phyloP scores from a whole-genome alignment of 345 rosid genomes.

The Lumnitzera littorea region DNA sequence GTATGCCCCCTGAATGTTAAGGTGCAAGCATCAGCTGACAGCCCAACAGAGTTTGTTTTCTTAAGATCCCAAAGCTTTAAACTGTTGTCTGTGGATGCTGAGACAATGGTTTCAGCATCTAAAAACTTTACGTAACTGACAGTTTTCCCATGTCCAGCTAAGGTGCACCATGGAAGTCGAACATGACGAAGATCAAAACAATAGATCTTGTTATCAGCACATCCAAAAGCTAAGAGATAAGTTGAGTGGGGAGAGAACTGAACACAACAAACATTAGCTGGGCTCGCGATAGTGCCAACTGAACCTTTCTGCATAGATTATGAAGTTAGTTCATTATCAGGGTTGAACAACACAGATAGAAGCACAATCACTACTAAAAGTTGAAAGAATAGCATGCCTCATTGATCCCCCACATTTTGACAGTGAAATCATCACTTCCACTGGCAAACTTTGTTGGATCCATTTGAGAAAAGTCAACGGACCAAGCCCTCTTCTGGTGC shows the following conservation, averaged over 20 bases:
- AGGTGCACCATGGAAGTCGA: constrained; percentile 61
- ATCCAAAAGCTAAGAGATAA: constrained; percentile 74
- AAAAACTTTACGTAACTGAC: constrained; percentile 86
- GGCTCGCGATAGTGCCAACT: constrained; percentile 53
- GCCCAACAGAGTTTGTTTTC: constrained; percentile 42
- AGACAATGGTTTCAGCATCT: constrained; percentile 71
- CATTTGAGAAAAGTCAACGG: constrained; percentile 81
- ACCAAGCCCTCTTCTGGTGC: constrained; percentile 89
- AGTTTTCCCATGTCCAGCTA: constrained; percentile 75
- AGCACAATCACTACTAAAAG: not conserved
- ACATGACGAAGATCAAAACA: constrained; percentile 77
- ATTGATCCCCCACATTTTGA: constrained; percentile 83
- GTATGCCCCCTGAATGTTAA: constrained; percentile 72
- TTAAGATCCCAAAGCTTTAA: constrained; percentile 81
- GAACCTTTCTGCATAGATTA: constrained; percentile 58
- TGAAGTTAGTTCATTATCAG: constrained; percentile 2
- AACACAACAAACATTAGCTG: constrained; percentile 80
- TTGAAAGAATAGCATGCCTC: constrained; percentile 31
- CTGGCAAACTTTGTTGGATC: constrained; percentile 82
- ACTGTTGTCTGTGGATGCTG: constrained; percentile 92
- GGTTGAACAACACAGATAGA: not conserved
- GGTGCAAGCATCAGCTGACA: constrained; percentile 46
- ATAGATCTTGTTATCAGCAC: constrained; percentile 71
- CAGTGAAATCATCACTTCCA: constrained; percentile 87
- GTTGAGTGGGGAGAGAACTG: constrained; percentile 67